Evolutionary conservation across 1,139 yeast genomes (phyloP), one percentile per base, ranked within the genome.

Genomic region (Candida labiduridarum): DNA sequence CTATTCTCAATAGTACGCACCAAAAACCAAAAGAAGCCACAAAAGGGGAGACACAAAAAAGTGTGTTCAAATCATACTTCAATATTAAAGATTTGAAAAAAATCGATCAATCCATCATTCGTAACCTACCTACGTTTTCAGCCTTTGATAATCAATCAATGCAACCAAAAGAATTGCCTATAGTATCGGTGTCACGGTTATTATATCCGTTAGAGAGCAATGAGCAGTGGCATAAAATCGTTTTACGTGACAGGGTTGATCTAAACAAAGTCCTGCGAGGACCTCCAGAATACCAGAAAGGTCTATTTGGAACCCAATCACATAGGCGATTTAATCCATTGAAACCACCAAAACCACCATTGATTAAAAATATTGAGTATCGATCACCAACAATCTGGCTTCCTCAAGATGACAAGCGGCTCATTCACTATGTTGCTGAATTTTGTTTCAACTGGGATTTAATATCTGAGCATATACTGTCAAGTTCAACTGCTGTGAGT

Each of bases 321-420:
- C 87, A 83, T 56, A 79, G 89, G 57, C 73, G 87, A 46, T 80
- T 82, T 54, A 84, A 83, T 52, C 74, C 76, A 35, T 71, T 88
- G 47, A 84, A 85, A 57, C 95, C 98, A 0, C 99, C 98, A 4
- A 81, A 83, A 50, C 98, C 97, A 0, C 98, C 97, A 8, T 79
- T 87, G 25, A 72, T 88, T 55, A 85, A 85, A 60, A 88, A 89
- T 60, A 74, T 92, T 55, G 92, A 89, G 55, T 80, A 81, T 56
- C 75, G 98, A 54, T 85, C 94, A 0, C 97, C 97, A 1, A 90
- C 98, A 0, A 89, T 91, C 44, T 94, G 99, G 99, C 76, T 91
- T 16, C 97, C 98, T 0, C 91, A 87, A 58, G 99, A 94, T 65
- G 99, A 94, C 63, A 86, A 85, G 55, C 78, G 80, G 56, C 78